These are phyloP conservation scores for Plectosphaerella cucumerina DNA, from an alignment of 2,329 filamentous ascomycete genomes.

Conservation along the genomic window DNA sequence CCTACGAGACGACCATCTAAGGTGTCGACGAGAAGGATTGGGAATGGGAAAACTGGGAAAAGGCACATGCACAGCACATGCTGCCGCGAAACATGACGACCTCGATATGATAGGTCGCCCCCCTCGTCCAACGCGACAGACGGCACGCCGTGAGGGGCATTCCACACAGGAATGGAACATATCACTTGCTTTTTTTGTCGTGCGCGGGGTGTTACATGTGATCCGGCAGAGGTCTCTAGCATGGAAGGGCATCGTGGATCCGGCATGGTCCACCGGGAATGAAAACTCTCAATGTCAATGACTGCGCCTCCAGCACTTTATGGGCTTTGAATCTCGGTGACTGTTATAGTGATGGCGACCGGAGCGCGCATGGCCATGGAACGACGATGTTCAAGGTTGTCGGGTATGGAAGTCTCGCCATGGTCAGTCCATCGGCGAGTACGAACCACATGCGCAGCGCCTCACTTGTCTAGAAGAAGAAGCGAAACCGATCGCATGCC, in stretches of 20 bases:
- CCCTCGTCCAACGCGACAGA: slow-evolving; percentile 2
- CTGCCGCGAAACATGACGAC: background rate
- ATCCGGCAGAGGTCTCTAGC: slow-evolving; percentile 15
- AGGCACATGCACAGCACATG: slow-evolving; percentile 2
- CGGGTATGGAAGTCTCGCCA: too few species aligned
- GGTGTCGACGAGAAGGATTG: slow-evolving; percentile 8
- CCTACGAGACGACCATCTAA: slow-evolving; percentile 99
- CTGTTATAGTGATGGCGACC: too few species aligned
- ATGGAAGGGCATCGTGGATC: slow-evolving; percentile 16
- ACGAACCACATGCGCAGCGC: too few species aligned
- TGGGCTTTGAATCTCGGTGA: too few species aligned
- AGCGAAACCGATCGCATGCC: too few species aligned
- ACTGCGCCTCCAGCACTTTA: too few species aligned
- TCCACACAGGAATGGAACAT: slow-evolving; percentile 9
- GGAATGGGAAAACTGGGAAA: slow-evolving; percentile 17
- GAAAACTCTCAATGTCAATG: slow-evolving; percentile 13
- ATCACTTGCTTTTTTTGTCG: slow-evolving; percentile 12
- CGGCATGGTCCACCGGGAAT: slow-evolving; percentile 16
- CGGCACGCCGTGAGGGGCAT: slow-evolving; percentile 1
- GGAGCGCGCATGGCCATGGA: too few species aligned
- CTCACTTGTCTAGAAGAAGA: too few species aligned
- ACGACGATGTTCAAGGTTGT: too few species aligned
- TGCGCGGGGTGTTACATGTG: slow-evolving; percentile 17
- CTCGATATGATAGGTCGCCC: background rate
- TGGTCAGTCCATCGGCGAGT: too few species aligned